Evolutionary conservation across 495 filamentous ascomycete species (phyloP).

Genomic region (Aspergillus diversus): DNA sequence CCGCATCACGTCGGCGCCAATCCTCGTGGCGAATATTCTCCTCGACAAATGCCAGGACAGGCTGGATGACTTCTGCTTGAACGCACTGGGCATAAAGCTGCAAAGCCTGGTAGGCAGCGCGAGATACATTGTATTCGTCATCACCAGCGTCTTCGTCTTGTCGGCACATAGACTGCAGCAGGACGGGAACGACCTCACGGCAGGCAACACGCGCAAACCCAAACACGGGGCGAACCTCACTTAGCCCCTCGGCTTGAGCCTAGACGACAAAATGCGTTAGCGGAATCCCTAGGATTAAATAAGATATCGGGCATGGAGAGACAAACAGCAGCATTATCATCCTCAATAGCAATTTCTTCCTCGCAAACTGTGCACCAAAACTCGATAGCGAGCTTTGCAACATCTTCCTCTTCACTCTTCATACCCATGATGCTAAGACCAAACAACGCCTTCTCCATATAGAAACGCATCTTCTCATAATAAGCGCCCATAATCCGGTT

Average conservation of each 20-base stretch:
- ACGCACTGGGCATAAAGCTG: slow-evolving; percentile 95
- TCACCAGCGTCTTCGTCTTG: slow-evolving; percentile 97
- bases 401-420: slow-evolving; percentile 97
- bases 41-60: slow-evolving; percentile 89
- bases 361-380: slow-evolving; percentile 99
- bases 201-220: slow-evolving; percentile 91
- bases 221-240: slow-evolving; percentile 84
- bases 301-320: neutral
- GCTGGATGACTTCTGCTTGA: slow-evolving; percentile 73
- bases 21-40: slow-evolving; percentile 84
- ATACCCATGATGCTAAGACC: slow-evolving; percentile 98
- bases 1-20: slow-evolving; percentile 92
- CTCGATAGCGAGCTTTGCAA: slow-evolving; percentile 95
- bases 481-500: slow-evolving; percentile 98
- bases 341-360: slow-evolving; percentile 95
- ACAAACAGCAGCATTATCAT: slow-evolving; percentile 86
- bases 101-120: slow-evolving; percentile 94
- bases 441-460: slow-evolving; percentile 99
- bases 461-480: slow-evolving; percentile 99
- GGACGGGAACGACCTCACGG: slow-evolving; percentile 87
- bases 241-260: slow-evolving; percentile 69
- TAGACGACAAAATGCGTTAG: slow-evolving; percentile 17
- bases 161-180: slow-evolving; percentile 85
- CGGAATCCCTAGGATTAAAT: slow-evolving; percentile 9
- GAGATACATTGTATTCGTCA: slow-evolving; percentile 95